Evolutionary conservation across 192 early-diverging fungal genomes (phyloP).

Genomic region (Phycomyces blakesleeanus): DNA sequence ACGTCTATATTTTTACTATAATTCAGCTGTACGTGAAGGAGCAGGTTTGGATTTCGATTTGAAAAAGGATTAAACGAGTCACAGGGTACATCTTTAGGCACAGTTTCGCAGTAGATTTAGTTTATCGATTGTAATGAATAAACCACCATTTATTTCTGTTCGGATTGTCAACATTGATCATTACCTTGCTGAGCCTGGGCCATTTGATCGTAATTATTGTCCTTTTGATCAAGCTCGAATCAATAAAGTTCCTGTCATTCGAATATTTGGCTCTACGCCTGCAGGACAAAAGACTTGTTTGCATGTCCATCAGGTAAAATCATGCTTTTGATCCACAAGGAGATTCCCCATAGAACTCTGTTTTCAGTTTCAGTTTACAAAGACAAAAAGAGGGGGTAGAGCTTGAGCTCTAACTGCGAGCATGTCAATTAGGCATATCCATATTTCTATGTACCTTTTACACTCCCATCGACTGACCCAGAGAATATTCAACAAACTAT

Average conservation of each 20-base stretch:
- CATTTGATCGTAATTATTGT: slow-evolving; percentile 30
- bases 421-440: slow-evolving; percentile 55
- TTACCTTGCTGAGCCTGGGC: slow-evolving; percentile 46
- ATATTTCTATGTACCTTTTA: slow-evolving; percentile 79
- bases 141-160: slow-evolving; percentile 21
- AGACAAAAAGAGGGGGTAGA: background rate
- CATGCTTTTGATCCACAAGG: no score
- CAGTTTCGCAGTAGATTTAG: no score
- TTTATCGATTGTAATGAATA: no score
- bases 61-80: background rate
- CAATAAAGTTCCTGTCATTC: slow-evolving; percentile 63
- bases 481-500: slow-evolving; percentile 42
- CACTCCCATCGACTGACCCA: slow-evolving; percentile 34
- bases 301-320: slow-evolving; percentile 76
- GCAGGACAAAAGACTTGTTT: slow-evolving; percentile 71
- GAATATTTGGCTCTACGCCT: slow-evolving; percentile 75
- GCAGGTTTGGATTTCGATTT: slow-evolving; percentile 13
- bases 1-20: background rate
- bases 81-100: no score
- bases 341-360: no score
- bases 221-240: slow-evolving; percentile 41
- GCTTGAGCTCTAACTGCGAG: slow-evolving; percentile 11
- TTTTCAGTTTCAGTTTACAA: background rate
- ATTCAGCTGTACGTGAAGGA: background rate
- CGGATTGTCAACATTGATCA: slow-evolving; percentile 67